Conservation (phyloP, 495 filamentous ascomycete genomes). For the Penicillium waksmanii region DNA sequence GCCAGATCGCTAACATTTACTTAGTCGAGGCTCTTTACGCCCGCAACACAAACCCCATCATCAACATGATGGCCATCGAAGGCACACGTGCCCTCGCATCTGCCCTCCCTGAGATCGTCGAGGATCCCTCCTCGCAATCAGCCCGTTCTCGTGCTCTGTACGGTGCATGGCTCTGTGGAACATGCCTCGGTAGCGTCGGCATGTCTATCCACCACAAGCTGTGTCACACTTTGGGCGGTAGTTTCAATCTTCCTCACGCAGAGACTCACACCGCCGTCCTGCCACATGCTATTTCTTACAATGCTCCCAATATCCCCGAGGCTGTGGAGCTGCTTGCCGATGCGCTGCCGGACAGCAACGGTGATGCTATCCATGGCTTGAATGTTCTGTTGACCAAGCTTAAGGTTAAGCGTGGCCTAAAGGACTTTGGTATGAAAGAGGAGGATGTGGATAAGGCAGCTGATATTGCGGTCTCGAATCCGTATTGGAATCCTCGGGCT, state of each 20-base stretch:
- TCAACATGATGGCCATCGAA: constrained; percentile 60
- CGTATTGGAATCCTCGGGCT: constrained; percentile 66
- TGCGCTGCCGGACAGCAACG: constrained; percentile 60
- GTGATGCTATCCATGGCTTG: constrained; percentile 62
- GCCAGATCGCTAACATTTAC: not conserved
- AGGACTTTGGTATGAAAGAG: constrained; percentile 66
- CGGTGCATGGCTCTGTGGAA: constrained; percentile 69
- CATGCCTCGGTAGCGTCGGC: constrained; percentile 65
- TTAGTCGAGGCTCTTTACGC: constrained; percentile 69
- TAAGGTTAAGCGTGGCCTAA: constrained; percentile 60
- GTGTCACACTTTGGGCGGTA: constrained; percentile 69
- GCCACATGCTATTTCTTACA: constrained; percentile 70
- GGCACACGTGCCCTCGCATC: constrained; percentile 56
- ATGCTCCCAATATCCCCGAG: constrained; percentile 63
- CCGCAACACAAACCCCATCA: constrained; percentile 63
- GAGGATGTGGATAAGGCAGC: constrained; percentile 68
- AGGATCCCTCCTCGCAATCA: constrained; percentile 47
- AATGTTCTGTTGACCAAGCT: constrained; percentile 62
- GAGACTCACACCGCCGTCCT: constrained; percentile 72
- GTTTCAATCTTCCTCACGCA: constrained; percentile 71
- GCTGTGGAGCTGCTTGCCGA: constrained; percentile 61
- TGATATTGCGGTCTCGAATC: constrained; percentile 65
- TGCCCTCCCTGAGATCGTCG: constrained; percentile 60
- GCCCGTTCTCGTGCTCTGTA: constrained; percentile 64
- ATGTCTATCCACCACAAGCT: constrained; percentile 76